Evolutionary conservation across 2,329 filamentous ascomycete species (phyloP).

Genomic region (Aspergillus tubingensis): DNA sequence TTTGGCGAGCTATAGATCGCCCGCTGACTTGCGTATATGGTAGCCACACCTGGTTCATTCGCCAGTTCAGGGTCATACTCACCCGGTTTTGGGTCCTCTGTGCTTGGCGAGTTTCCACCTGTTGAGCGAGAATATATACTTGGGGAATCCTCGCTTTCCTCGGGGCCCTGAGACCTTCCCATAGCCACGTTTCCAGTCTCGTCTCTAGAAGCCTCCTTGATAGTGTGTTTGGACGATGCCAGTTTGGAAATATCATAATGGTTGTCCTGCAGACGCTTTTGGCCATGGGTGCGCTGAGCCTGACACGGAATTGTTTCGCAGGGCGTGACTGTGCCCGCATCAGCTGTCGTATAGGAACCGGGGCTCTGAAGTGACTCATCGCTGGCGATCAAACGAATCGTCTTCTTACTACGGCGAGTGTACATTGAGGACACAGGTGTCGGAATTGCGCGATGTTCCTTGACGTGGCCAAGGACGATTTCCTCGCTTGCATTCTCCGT

Average conservation of each 20-base stretch:
- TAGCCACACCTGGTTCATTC: slow-evolving; percentile 39
- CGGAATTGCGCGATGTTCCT: slow-evolving; percentile 32
- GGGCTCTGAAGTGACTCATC: slow-evolving; percentile 32
- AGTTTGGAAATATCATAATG: no score
- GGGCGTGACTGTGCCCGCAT: slow-evolving; percentile 25
- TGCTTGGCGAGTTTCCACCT: slow-evolving; percentile 33
- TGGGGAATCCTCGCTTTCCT: slow-evolving; percentile 31
- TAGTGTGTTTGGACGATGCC: not conserved
- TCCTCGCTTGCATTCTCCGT: slow-evolving; percentile 24
- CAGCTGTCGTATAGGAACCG: slow-evolving; percentile 35
- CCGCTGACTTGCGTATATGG: slow-evolving; percentile 37
- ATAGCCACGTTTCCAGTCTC: slow-evolving; percentile 23
- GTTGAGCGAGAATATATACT: slow-evolving; percentile 49
- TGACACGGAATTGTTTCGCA: slow-evolving; percentile 14
- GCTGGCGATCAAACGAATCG: slow-evolving; percentile 36
- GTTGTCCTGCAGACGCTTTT: not conserved
- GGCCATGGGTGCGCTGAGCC: not conserved
- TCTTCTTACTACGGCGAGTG: slow-evolving; percentile 28
- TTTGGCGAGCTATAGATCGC: slow-evolving; percentile 35
- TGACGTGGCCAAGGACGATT: slow-evolving; percentile 32
- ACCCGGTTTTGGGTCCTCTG: slow-evolving; percentile 10
- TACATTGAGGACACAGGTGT: slow-evolving; percentile 30
- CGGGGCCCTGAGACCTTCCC: not conserved
- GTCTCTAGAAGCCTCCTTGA: slow-evolving; percentile 20
- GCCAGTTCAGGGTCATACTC: slow-evolving; percentile 10